These are phyloP conservation scores for Agaricus blazei DNA, from an alignment of 768 basidiomycete genomes.

Conservation along the genomic window DNA sequence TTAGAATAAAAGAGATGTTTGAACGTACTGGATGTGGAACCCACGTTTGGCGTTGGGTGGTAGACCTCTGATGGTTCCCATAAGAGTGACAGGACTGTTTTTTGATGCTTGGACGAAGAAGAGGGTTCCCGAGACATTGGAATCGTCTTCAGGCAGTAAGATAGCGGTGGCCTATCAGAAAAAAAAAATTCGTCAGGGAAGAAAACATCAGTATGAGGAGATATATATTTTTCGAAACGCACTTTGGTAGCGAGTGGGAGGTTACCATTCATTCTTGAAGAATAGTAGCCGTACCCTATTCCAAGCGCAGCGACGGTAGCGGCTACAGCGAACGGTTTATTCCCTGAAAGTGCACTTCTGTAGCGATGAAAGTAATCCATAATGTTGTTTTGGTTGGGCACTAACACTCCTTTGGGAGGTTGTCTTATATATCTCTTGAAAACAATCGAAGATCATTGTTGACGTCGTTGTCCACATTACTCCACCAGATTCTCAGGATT, in stretches of 20 bases:
- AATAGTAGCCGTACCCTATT: constrained; percentile 3
- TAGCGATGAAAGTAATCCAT: neutral
- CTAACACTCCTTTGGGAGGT: neutral
- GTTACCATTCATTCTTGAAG: neutral
- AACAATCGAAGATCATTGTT: neutral
- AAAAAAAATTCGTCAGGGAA: neutral
- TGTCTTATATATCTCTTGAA: neutral
- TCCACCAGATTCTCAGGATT: neutral
- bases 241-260: constrained; percentile 17
- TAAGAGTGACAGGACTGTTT: constrained; percentile 51
- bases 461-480: too few species aligned
- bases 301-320: constrained; percentile 1
- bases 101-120: constrained; percentile 53
- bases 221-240: neutral
- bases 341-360: neutral
- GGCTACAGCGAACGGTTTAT: constrained; percentile 4
- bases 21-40: constrained; percentile 78
- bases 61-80: constrained; percentile 58
- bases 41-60: constrained; percentile 56
- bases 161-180: constrained; percentile 39
- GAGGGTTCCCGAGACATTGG: constrained; percentile 58
- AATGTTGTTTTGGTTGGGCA: neutral
- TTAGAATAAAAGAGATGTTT: neutral
- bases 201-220: too few species aligned
- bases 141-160: constrained; percentile 45